Percentiles rank a stretch among this genome's conserved stretches.
phyloP scores from a whole-genome alignment of 2,329 filamentous ascomycete species.

The Tolypocladium tundrense region DNA sequence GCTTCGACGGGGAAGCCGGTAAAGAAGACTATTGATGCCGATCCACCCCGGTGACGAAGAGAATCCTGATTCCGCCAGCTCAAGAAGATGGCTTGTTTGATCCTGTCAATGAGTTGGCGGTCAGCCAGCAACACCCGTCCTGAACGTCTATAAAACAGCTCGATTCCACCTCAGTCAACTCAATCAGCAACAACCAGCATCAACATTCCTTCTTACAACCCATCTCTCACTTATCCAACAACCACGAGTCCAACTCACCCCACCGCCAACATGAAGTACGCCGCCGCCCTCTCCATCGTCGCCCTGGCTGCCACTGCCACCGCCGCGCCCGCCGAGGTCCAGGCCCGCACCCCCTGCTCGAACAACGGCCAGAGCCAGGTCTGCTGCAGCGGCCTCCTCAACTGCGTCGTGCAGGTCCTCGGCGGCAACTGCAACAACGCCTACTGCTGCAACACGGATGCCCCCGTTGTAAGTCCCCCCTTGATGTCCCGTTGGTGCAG shows the following conservation, averaged over 20 bases:
- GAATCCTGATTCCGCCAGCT: neutral
- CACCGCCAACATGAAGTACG: conserved; percentile 2
- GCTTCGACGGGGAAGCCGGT: neutral
- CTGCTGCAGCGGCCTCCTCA: neutral
- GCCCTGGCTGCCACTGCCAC: conserved; percentile 1
- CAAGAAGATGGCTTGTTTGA: neutral
- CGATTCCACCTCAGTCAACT: neutral
- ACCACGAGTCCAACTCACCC: neutral
- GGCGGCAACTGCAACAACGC: neutral
- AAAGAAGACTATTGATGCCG: neutral
- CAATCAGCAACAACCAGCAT: neutral
- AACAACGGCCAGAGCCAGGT: neutral
- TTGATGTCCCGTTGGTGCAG: neutral
- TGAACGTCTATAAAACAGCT: neutral
- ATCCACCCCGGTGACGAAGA: neutral
- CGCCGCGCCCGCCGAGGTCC: conserved; percentile 1
- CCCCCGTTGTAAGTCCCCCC: neutral
- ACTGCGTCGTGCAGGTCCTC: neutral
- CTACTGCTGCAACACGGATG: neutral
- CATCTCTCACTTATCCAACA: neutral
- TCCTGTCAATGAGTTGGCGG: neutral
- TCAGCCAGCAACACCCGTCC: neutral
- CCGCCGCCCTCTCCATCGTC: conserved; percentile 1
- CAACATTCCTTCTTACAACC: neutral
- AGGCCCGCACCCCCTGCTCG: neutral